phyloP scores from a whole-genome alignment of 805 yeast genomes.

The Candida bentonensis region DNA sequence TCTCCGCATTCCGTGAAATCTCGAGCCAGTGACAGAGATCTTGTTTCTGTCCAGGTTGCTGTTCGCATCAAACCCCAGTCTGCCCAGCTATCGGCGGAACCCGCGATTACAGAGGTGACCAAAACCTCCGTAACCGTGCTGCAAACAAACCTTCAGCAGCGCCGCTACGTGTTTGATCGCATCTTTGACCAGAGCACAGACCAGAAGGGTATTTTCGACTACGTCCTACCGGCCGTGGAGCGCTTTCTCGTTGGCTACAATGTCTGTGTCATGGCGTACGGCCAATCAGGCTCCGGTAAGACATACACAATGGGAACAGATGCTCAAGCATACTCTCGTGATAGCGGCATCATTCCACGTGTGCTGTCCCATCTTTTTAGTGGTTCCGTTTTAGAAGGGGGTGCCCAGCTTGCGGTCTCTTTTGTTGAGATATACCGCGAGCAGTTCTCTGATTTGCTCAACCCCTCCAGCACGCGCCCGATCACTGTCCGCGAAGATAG shows the following conservation, averaged over 20 bases:
- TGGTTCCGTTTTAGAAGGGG: background rate
- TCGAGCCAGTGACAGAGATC: background rate
- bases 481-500: conserved; percentile 40
- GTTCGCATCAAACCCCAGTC: background rate
- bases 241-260: conserved; percentile 12
- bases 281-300: conserved; percentile 25
- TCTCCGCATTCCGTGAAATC: background rate
- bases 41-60: background rate
- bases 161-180: background rate
- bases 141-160: background rate
- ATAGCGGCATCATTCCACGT: conserved; percentile 48
- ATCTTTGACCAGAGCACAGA: background rate
- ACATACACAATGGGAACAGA: conserved; percentile 29
- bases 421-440: conserved; percentile 58
- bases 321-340: conserved; percentile 5
- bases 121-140: conserved; percentile 2
- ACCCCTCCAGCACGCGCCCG: conserved; percentile 8
- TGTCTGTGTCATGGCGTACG: conserved; percentile 18
- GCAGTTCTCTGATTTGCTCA: conserved; percentile 45
- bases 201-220: background rate
- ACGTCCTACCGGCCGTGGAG: background rate
- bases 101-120: conserved; percentile 2
- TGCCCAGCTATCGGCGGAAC: background rate
- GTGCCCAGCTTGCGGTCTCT: conserved; percentile 22
- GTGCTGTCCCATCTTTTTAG: background rate